Conservation (phyloP, 1,284 basidiomycete species). For the Sanghuangporus sanghuang region DNA sequence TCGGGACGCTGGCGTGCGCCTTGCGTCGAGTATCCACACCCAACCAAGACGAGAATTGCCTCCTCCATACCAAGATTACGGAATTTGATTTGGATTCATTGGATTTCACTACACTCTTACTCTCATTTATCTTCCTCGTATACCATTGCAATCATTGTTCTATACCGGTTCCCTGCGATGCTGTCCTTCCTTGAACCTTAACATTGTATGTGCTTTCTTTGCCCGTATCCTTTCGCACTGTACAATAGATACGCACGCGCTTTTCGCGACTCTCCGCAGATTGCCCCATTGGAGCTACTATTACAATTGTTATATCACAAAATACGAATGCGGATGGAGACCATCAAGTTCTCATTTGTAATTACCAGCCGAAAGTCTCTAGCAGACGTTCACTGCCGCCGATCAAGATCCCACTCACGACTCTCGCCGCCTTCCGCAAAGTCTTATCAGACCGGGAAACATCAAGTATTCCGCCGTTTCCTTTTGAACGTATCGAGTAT, state of each 20-base stretch:
- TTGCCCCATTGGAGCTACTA: background rate
- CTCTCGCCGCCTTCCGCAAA: background rate
- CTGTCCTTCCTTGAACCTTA: background rate
- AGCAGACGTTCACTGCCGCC: constrained; percentile 3
- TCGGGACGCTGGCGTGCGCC: constrained; percentile 12
- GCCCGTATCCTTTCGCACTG: background rate
- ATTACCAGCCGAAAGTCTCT: constrained; percentile 9
- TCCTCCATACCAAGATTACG: constrained; percentile 13
- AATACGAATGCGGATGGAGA: background rate
- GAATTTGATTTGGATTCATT: background rate
- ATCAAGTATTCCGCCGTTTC: constrained; percentile 9
- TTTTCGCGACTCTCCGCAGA: background rate
- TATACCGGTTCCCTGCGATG: background rate
- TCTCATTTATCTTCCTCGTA: background rate
- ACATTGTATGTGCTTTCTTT: background rate
- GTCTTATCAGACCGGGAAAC: constrained; percentile 3
- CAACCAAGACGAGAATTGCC: constrained; percentile 10
- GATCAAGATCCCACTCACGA: constrained; percentile 7
- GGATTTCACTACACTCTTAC: background rate
- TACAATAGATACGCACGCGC: background rate
- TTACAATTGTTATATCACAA: background rate
- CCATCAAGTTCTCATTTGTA: background rate
- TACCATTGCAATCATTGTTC: background rate
- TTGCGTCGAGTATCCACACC: background rate
- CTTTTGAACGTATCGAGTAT: constrained; percentile 38